Percentiles rank a stretch among this genome's conserved stretches.
These are phyloP conservation scores for Domatiomyces catenatus DNA, from an alignment of 2,329 filamentous ascomycete species.

Conservation along the genomic window DNA sequence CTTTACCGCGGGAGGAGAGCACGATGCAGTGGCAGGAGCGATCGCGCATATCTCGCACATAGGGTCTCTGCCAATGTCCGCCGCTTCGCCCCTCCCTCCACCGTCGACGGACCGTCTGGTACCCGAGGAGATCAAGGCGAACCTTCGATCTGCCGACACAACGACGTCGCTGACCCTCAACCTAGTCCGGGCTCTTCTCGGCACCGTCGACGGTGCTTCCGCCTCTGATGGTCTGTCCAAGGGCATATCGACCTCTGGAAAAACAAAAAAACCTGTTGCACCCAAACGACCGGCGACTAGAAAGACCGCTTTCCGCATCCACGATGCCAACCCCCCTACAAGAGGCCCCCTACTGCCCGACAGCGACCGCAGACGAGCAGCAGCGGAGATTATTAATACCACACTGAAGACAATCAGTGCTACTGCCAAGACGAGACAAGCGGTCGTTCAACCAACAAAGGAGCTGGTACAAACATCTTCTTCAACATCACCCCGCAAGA, in stretches of 20 bases:
- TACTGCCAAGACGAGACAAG: conserved; percentile 14
- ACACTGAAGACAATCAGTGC: conserved; percentile 30
- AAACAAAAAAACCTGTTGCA: background rate
- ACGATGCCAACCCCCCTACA: conserved; percentile 1
- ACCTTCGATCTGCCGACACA: background rate
- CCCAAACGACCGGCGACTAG: background rate
- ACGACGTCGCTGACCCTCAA: background rate
- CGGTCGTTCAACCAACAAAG: conserved; percentile 3
- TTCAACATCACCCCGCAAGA: background rate
- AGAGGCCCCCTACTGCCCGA: conserved; percentile 1
- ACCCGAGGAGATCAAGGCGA: background rate
- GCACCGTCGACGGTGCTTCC: background rate
- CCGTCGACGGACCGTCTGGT: background rate
- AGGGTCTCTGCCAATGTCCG: background rate
- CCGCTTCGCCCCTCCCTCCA: no score
- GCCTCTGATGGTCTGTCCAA: background rate
- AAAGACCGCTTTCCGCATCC: conserved; percentile 4
- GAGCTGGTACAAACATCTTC: background rate
- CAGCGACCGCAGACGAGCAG: conserved; percentile 26
- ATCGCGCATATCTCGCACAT: background rate
- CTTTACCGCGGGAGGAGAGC: background rate
- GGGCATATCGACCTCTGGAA: background rate
- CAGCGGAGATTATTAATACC: conserved; percentile 32
- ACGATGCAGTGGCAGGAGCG: background rate
- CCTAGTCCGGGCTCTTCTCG: background rate